Evolutionary conservation across 2,329 filamentous ascomycete species (phyloP).

Genomic region (Aspergillus viridinutans): DNA sequence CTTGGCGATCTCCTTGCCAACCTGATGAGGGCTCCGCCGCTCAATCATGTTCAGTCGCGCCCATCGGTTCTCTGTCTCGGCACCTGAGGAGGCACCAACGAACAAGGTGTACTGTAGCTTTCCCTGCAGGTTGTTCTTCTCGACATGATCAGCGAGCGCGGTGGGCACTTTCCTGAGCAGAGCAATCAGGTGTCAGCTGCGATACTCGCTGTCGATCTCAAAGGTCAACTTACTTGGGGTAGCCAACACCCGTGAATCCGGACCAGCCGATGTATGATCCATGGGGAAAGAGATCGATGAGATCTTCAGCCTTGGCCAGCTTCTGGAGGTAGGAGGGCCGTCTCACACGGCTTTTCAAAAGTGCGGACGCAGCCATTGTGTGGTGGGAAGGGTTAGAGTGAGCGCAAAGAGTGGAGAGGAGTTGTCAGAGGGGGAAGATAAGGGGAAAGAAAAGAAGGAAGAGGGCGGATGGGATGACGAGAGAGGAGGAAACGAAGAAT

Average conservation of each 20-base stretch:
- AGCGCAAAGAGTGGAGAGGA: conserved; percentile 6
- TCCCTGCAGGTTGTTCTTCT: conserved; percentile 78
- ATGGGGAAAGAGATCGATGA: conserved; percentile 77
- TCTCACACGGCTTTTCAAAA: conserved; percentile 70
- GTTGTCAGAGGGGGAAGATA: conserved; percentile 7
- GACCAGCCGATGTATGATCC: conserved; percentile 87
- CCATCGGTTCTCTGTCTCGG: conserved; percentile 90
- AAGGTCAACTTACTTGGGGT: conserved; percentile 65
- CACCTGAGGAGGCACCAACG: conserved; percentile 82
- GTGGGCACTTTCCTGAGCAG: conserved; percentile 68
- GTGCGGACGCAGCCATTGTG: conserved; percentile 60
- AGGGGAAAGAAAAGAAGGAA: conserved; percentile 5
- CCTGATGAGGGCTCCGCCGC: conserved; percentile 77
- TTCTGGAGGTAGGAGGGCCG: conserved; percentile 76
- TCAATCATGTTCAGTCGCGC: conserved; percentile 88
- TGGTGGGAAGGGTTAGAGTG: neutral
- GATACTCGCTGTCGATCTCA: too few species aligned
- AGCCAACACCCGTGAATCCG: conserved; percentile 85
- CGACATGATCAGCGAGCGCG: conserved; percentile 81
- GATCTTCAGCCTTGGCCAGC: conserved; percentile 71
- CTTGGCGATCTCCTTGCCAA: conserved; percentile 84
- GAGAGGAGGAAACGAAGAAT: conserved; percentile 5
- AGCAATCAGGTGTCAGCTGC: conserved; percentile 1
- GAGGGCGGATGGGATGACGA: conserved; percentile 8
- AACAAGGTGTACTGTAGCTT: conserved; percentile 83